Base-by-base conservation (phyloP, 495 filamentous ascomycete species). In the Cladorrhinum samala region DNA sequence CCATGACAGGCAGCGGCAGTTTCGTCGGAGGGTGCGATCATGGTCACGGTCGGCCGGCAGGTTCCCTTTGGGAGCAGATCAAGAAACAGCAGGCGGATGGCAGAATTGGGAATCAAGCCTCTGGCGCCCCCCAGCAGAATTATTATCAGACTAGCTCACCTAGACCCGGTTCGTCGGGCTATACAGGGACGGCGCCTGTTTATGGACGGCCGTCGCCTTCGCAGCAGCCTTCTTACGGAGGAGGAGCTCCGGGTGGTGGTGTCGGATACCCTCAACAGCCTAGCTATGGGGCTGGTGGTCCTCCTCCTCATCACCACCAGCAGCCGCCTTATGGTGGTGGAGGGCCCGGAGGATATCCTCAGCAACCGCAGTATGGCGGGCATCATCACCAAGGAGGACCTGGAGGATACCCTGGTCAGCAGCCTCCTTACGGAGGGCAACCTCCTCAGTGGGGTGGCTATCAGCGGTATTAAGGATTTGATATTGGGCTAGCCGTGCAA, bases 11-110 rank as follows among this genome's bases (percentile, higher is more conserved):
- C 16, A 49, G 46, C 16, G 71, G 72, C 38, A 71, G 72, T n/a
- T 67, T 67, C n/a, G 61, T 61, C 9, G 66, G 62, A 20, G 68
- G 63, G 6, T 50, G 53, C 1, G 52, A 49, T 14, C 60, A 63
- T n/a, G 68, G 60, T 9, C 67, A 74, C 49, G 67, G 70, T n/a
- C 72, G 78, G 3, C 73, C 75, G 0, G 62, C 68, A 0, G 72
- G 71, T 0, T 77, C 74, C 0, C 68, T 81, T 2, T 81, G 78
- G 78, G 63, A 65, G n/a, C 69, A 80, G 48, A 70, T 79, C 36
- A 66, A 61, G 36, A 55, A 27, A 14, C 45, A 47, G 45, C 44
- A 6, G 49, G 59, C 9, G 60, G 63, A 16, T 38, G 44, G 0
- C 51, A 54, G 6, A 48, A 40, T 13, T 63, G 61, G 14, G 48